Evolutionary conservation across 1,284 basidiomycete species (phyloP).

Genomic region (Heterobasidion annosum): DNA sequence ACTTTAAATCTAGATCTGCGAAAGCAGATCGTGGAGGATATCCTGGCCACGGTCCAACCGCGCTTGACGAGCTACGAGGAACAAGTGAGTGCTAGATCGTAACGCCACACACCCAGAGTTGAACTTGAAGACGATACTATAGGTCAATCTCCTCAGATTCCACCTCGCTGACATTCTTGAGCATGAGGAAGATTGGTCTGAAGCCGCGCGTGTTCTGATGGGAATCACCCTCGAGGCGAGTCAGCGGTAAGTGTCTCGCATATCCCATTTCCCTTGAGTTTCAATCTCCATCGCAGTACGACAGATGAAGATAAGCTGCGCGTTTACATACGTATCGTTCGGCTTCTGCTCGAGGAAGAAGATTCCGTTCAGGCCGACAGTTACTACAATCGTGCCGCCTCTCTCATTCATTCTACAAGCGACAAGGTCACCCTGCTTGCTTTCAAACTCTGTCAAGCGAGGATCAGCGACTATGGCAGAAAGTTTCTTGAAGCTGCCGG

Average conservation of each 20-base stretch:
- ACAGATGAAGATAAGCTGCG: slow-evolving; percentile 83
- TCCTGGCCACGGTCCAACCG: slow-evolving; percentile 64
- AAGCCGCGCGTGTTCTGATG: slow-evolving; percentile 86
- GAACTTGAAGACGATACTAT: slow-evolving; percentile 4
- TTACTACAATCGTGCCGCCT: slow-evolving; percentile 93
- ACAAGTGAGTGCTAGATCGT: slow-evolving; percentile 55
- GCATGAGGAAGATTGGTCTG: slow-evolving; percentile 86
- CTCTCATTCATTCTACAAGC: slow-evolving; percentile 71
- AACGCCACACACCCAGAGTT: slow-evolving; percentile 3
- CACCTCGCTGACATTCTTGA: slow-evolving; percentile 88
- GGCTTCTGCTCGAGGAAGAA: slow-evolving; percentile 92
- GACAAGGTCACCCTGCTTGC: slow-evolving; percentile 73
- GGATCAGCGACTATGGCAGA: slow-evolving; percentile 86
- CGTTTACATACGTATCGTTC: slow-evolving; percentile 90
- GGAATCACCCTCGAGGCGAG: slow-evolving; percentile 87
- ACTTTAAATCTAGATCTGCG: slow-evolving; percentile 37
- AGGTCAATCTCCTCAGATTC: slow-evolving; percentile 81
- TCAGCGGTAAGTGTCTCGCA: slow-evolving; percentile 50
- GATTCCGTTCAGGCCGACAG: slow-evolving; percentile 92
- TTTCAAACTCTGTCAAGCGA: slow-evolving; percentile 86
- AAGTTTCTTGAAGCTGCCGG: slow-evolving; percentile 94
- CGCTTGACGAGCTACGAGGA: slow-evolving; percentile 88
- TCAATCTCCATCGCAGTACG: slow-evolving; percentile 30
- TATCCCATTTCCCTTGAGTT: neutral
- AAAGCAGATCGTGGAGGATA: slow-evolving; percentile 66